Evolutionary conservation across 768 basidiomycete species (phyloP).

Genomic region (Neoboletus subvelutipes): DNA sequence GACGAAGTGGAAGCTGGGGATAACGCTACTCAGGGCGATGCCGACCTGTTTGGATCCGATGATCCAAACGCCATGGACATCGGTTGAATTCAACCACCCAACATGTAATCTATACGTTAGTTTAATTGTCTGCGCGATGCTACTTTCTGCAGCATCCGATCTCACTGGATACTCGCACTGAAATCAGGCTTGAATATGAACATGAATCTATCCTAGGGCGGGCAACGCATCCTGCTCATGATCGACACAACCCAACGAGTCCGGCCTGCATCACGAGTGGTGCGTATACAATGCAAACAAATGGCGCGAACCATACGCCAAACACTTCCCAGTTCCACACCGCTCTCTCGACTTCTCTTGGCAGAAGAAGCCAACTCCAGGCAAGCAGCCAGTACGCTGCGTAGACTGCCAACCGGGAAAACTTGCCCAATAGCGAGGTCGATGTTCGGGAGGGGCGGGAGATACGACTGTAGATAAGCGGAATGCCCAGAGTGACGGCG

Average conservation of each 20-base stretch:
- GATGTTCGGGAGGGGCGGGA: slow-evolving; percentile 18
- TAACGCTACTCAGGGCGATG: slow-evolving; percentile 23
- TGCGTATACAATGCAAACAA: slow-evolving; percentile 74
- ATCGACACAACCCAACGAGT: slow-evolving; percentile 45
- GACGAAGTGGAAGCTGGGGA: slow-evolving; percentile 36
- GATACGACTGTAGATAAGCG: slow-evolving; percentile 51
- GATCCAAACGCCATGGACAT: slow-evolving; percentile 39
- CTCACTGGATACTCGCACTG: not conserved
- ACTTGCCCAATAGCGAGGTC: slow-evolving; percentile 27
- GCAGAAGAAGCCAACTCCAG: slow-evolving; percentile 56
- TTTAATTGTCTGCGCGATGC: not conserved
- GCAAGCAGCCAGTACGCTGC: slow-evolving; percentile 47
- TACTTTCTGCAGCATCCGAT: not conserved
- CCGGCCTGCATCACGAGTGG: slow-evolving; percentile 74
- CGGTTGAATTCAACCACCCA: slow-evolving; percentile 15
- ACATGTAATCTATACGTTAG: not conserved
- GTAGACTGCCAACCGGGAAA: slow-evolving; percentile 17
- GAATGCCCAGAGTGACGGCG: slow-evolving; percentile 61
- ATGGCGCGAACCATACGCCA: slow-evolving; percentile 81
- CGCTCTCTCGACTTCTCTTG: slow-evolving; percentile 46
- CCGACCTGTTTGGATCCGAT: slow-evolving; percentile 49
- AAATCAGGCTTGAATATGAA: not conserved
- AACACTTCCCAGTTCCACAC: slow-evolving; percentile 79
- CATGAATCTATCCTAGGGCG: slow-evolving; percentile 1
- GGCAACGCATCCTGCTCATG: not conserved